These are phyloP conservation scores for Komagataella pastoris DNA, from an alignment of 805 yeast species.

Conservation along the genomic window DNA sequence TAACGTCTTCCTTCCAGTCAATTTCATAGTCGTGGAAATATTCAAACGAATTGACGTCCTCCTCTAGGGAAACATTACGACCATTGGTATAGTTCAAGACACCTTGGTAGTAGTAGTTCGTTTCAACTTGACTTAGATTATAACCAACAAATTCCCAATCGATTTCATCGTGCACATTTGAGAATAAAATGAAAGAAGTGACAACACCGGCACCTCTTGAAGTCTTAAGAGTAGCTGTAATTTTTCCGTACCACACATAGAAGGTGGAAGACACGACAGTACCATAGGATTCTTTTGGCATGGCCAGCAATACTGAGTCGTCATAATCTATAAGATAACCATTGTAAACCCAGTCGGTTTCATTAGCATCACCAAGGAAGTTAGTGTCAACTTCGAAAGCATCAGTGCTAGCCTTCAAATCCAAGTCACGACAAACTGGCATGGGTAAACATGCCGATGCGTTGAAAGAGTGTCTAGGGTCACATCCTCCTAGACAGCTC, in stretches of 20 bases:
- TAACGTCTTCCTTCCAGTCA: constrained; percentile 69
- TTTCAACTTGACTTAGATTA: constrained; percentile 51
- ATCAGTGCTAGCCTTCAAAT: constrained; percentile 24
- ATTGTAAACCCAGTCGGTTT: constrained; percentile 56
- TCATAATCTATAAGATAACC: constrained; percentile 45
- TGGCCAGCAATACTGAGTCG: constrained; percentile 49
- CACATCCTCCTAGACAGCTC: constrained; percentile 80
- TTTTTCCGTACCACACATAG: constrained; percentile 82
- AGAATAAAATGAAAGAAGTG: constrained; percentile 67
- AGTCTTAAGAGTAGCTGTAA: constrained; percentile 54
- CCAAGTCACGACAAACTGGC: constrained; percentile 55
- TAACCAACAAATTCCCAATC: constrained; percentile 82
- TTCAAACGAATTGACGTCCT: constrained; percentile 37
- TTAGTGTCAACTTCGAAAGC: constrained; percentile 10
- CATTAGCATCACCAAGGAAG: constrained; percentile 55
- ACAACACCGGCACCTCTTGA: constrained; percentile 74
- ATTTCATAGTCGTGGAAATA: constrained; percentile 64
- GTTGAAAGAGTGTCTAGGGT: constrained; percentile 56
- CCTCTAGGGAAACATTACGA: constrained; percentile 22
- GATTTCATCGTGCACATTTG: constrained; percentile 82
- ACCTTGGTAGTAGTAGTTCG: constrained; percentile 76
- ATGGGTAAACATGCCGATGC: constrained; percentile 70
- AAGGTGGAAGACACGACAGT: constrained; percentile 70
- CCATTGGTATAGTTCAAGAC: constrained; percentile 53
- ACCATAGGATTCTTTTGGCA: constrained; percentile 69